Evolutionary conservation across 805 yeast genomes (phyloP).

Genomic region (Teunomyces tritomae): DNA sequence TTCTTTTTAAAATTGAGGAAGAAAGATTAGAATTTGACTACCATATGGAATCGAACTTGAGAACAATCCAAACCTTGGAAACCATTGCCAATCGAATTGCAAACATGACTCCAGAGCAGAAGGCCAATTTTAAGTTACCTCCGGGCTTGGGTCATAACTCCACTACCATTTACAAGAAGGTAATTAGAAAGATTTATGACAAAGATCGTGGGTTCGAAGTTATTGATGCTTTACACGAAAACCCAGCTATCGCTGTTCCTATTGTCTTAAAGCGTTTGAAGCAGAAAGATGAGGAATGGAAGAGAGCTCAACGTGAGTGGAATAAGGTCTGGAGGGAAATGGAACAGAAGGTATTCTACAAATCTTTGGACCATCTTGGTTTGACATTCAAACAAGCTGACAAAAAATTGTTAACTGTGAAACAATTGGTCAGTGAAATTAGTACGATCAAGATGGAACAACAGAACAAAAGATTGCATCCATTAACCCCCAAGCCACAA

Average conservation of each 20-base stretch:
- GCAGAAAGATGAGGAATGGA: slow-evolving; percentile 99
- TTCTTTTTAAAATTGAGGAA: slow-evolving; percentile 93
- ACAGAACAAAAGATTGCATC: slow-evolving; percentile 79
- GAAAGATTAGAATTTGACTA: slow-evolving; percentile 97
- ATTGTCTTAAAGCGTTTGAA: slow-evolving; percentile 87
- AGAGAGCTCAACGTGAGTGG: slow-evolving; percentile 97
- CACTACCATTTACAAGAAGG: slow-evolving; percentile 87
- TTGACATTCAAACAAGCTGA: slow-evolving; percentile 96
- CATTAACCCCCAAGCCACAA: slow-evolving; percentile 84
- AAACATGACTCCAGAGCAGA: slow-evolving; percentile 89
- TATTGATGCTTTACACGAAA: slow-evolving; percentile 90
- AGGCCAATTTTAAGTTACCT: slow-evolving; percentile 79
- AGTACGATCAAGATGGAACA: slow-evolving; percentile 92
- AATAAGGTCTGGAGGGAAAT: slow-evolving; percentile 98
- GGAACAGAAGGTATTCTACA: slow-evolving; percentile 91
- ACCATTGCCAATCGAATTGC: slow-evolving; percentile 92
- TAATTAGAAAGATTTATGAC: slow-evolving; percentile 87
- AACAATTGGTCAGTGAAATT: slow-evolving; percentile 86
- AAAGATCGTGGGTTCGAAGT: slow-evolving; percentile 95
- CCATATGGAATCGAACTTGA: slow-evolving; percentile 89
- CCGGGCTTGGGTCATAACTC: slow-evolving; percentile 93
- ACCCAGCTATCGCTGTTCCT: slow-evolving; percentile 94
- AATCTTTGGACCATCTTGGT: slow-evolving; percentile 93
- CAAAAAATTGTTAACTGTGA: slow-evolving; percentile 84
- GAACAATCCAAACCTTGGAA: slow-evolving; percentile 94